Evolutionary conservation across 2,329 filamentous ascomycete species (phyloP), one percentile per base, ranked within the genome.

Genomic region (Colletotrichum camelliae): DNA sequence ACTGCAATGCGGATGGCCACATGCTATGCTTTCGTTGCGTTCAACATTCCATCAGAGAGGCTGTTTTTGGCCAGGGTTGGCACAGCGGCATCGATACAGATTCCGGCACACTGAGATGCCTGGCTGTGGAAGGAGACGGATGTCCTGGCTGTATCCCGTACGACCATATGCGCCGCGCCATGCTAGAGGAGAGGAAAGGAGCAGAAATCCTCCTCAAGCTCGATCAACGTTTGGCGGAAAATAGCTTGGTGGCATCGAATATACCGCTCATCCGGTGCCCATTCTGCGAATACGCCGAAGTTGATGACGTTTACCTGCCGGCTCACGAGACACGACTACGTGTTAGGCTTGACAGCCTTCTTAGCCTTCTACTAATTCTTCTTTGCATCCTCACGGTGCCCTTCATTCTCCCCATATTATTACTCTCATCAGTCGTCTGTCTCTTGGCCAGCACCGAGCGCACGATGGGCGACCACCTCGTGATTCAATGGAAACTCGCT

Each of bases 21-120:
- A 90, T 94, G 81, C 89, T 96, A 70, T 97, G 95, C 85, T 93
- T 96, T 84, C 91, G 91, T 61, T 98, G 97, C 84, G 93, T 98
- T 67, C 93, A 93, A 77, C 92, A 94, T 78, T 93, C 96, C 13
- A 90, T 96, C 75, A 94, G 93, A 66, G 96, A 98, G 82, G 96
- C 96, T 3, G 87, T 98, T 0, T 98, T 98, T 82, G 97, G 97
- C 0, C 97, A 98, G 83, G 95, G 95, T 68, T 98, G 96, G 95
- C 91, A 92, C 66, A 93, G 94, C 75, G 97, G 92, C 80, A 93
- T 98, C 79, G 91, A 97, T 81, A 85, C 91, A 33, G 89, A 92
- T 74, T 91, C 89, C 48, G 94, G 94, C 48, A 96, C 95, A 0
- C 88, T 98, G 70, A 92, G 91, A 76, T 98, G 97, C 82, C 90